Percentiles rank a stretch among this genome's conserved stretches.
phyloP scores from a whole-genome alignment of 108 stramenopile species.

The Fragilariopsis cylindrus region DNA sequence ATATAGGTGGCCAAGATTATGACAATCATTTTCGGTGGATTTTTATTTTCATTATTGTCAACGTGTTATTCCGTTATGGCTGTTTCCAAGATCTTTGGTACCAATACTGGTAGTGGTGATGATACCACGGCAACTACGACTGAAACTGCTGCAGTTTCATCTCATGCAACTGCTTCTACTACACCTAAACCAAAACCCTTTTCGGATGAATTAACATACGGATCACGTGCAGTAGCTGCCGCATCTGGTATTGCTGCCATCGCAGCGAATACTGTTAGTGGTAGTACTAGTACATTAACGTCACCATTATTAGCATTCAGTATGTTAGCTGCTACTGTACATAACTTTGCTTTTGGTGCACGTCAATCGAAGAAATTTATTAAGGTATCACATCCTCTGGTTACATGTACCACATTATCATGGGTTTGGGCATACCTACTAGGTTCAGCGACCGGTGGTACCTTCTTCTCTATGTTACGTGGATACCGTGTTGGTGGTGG shows the following conservation, averaged over 20 bases:
- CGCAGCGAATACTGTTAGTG: conserved; percentile 13
- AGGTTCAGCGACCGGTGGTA: conserved; percentile 45
- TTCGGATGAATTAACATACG: conserved; percentile 35
- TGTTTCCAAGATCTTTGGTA: conserved; percentile 35
- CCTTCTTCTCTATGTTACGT: conserved; percentile 50
- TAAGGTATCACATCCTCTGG: conserved; percentile 66
- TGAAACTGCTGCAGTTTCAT: conserved; percentile 10
- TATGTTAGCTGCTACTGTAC: conserved; percentile 61
- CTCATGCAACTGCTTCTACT: conserved; percentile 3
- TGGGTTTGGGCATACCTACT: conserved; percentile 47
- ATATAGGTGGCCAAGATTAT: conserved; percentile 49
- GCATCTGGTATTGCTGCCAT: conserved; percentile 41
- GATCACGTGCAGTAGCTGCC: conserved; percentile 27
- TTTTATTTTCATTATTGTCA: conserved; percentile 53
- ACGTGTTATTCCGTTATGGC: conserved; percentile 49
- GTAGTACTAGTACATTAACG: conserved; percentile 2
- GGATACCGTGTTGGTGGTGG: conserved; percentile 47
- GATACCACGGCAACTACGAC: background rate
- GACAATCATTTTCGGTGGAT: conserved; percentile 50
- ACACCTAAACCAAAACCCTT: conserved; percentile 47
- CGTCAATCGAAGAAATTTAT: conserved; percentile 64
- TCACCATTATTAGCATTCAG: conserved; percentile 44
- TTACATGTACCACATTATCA: conserved; percentile 67
- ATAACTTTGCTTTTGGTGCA: conserved; percentile 71
- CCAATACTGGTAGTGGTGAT: background rate